Conservation (phyloP, 768 basidiomycete genomes). For the Austroboletus eburneus region DNA sequence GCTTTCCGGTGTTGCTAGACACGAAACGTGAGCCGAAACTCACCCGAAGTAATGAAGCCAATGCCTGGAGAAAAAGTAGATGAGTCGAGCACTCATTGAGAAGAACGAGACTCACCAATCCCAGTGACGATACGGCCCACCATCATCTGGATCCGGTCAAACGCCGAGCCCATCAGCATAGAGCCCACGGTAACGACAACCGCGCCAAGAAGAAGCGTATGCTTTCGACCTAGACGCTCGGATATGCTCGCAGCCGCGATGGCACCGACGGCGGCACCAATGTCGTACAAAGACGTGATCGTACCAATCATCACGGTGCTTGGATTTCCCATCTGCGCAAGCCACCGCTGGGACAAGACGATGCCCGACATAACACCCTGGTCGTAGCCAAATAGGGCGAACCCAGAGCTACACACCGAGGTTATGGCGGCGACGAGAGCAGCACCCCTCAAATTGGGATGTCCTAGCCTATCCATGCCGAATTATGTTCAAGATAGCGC, state of each 20-base stretch:
- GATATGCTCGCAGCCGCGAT: constrained; percentile 12
- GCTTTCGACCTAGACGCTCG: constrained; percentile 11
- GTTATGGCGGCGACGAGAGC: constrained; percentile 13
- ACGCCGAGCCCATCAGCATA: constrained; percentile 10
- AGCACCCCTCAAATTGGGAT: constrained; percentile 6
- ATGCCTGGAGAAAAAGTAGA: constrained; percentile 3
- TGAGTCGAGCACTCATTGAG: too few relatives aligned
- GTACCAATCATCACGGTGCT: constrained; percentile 15
- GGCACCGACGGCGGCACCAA: constrained; percentile 12
- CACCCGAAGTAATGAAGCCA: constrained; percentile 12
- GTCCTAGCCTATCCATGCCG: constrained; percentile 11
- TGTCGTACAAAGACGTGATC: constrained; percentile 15
- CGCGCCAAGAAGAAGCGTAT: constrained; percentile 9
- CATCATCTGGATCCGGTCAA: constrained; percentile 13
- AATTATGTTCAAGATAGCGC: too few relatives aligned
- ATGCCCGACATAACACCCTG: constrained; percentile 17
- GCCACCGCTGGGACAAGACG: constrained; percentile 11
- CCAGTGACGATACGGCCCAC: constrained; percentile 9
- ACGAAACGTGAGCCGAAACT: background rate
- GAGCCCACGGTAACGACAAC: constrained; percentile 8
- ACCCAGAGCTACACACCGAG: constrained; percentile 14
- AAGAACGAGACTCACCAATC: background rate
- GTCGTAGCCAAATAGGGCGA: constrained; percentile 16
- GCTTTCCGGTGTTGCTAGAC: too few relatives aligned
- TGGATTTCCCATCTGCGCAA: constrained; percentile 12